Conservation (phyloP, 169 alveolate genomes). For the Amoebophrya sp. region DNA sequence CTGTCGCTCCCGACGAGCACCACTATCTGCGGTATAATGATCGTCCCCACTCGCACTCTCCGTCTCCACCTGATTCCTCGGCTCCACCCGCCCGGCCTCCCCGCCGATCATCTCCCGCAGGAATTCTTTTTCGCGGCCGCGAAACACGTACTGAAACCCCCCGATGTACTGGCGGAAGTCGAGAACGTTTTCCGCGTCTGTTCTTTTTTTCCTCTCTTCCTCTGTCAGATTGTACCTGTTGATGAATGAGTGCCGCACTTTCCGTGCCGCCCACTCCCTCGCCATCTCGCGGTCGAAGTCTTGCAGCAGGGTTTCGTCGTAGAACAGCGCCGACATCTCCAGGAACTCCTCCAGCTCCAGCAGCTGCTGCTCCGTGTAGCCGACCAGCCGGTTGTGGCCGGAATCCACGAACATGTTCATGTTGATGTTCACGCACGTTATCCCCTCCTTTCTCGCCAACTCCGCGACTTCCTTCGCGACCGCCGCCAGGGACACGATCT, state of each 20-base stretch:
- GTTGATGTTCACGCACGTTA: neutral
- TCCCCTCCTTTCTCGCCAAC: neutral
- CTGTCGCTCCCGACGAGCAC: no score
- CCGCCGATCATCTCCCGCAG: neutral
- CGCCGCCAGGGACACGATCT: neutral
- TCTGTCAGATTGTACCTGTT: neutral
- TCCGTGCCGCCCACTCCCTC: neutral
- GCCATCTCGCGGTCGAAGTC: neutral
- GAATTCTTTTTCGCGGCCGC: neutral
- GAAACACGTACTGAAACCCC: neutral
- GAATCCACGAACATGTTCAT: constrained; percentile 3
- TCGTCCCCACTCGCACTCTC: neutral
- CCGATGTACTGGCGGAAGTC: neutral
- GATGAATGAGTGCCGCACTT: neutral
- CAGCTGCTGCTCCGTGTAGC: neutral
- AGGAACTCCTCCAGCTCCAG: neutral
- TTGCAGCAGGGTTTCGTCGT: neutral
- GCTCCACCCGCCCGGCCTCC: neutral
- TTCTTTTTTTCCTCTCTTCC: neutral
- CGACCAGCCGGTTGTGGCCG: neutral
- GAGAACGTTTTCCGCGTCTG: neutral
- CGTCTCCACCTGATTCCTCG: neutral
- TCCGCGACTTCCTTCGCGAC: neutral
- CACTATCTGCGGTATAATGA: no score
- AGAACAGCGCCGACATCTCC: neutral